Base-by-base conservation (phyloP, 2,329 filamentous ascomycete species). In the Pseudogymnoascus sp. region DNA sequence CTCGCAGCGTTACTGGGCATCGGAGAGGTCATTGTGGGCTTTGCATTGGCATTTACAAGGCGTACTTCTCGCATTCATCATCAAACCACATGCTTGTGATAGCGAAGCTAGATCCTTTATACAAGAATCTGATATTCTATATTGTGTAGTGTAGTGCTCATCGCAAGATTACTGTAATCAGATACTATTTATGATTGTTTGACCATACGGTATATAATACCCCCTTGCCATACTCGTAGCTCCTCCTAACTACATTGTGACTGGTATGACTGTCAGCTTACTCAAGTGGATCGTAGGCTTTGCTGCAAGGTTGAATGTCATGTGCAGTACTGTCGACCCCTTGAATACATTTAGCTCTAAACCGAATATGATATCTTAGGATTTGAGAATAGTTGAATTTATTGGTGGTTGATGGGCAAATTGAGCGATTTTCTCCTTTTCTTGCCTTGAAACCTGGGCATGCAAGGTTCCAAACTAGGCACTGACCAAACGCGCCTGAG, bases 21-120 rank as follows among this genome's bases (percentile, higher is more conserved):
- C 49, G 49, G 49, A 55, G 49, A 55, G 49, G 49, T 55, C 49
- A 55, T 55, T 55, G 28, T 55, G 49, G 49, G 49, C 49, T 55
- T 55, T 33, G 49, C 49, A 55, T 55, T 55, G 49, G 49, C 49
- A 55, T 55, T 55, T 55, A 55, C 49, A 55, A 55, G 49, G 49
- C 49, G 49, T 55, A 55, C 49, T 55, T 55, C 49, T 55, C 49
- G 49, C 49, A 33, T 55, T 55, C 28, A 55, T 55, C 49, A 55
- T 55, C 49, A 55, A 9, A 28, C 49, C 49, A 55, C 49, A 55
- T 55, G 49, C 49, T 55, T 55, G 49, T 55, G 49, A 55, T 55
- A 33, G 49, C 28, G 49, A 55, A 33, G 49, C 49, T 55, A 55
- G 49, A 55, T 55, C 49, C 49, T 55, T 49, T 55, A 55, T 55